phyloP scores from a whole-genome alignment of 441 rosid genomes.

The Eruca vesicaria region DNA sequence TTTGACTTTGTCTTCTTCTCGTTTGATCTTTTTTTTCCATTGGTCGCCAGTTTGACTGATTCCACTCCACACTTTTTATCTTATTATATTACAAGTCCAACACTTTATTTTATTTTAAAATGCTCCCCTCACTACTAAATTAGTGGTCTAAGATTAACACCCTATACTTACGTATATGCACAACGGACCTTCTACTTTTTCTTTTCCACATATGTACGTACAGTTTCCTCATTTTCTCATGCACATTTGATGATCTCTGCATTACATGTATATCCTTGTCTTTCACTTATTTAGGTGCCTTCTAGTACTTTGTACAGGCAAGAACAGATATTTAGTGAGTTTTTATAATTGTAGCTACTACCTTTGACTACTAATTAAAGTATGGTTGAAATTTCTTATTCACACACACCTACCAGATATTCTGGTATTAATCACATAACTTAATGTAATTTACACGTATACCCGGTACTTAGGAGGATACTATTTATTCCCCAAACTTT shows the following conservation, averaged over 20 bases:
- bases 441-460: neutral
- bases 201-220: neutral
- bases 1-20: neutral
- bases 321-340: too few species aligned
- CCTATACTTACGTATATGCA: neutral
- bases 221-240: neutral
- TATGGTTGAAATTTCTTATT: neutral
- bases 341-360: neutral
- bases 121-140: neutral
- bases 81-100: neutral
- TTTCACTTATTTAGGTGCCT: neutral
- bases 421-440: neutral
- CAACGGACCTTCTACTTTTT: neutral
- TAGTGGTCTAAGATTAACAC: neutral
- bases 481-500: neutral
- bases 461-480: neutral
- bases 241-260: neutral
- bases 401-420: neutral
- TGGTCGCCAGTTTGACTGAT: neutral
- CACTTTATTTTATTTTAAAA: neutral
- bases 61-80: neutral
- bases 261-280: neutral
- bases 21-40: neutral
- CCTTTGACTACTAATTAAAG: neutral
- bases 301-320: neutral